Base-by-base conservation (phyloP, 1,284 basidiomycete genomes). In the Cerrena zonata region DNA sequence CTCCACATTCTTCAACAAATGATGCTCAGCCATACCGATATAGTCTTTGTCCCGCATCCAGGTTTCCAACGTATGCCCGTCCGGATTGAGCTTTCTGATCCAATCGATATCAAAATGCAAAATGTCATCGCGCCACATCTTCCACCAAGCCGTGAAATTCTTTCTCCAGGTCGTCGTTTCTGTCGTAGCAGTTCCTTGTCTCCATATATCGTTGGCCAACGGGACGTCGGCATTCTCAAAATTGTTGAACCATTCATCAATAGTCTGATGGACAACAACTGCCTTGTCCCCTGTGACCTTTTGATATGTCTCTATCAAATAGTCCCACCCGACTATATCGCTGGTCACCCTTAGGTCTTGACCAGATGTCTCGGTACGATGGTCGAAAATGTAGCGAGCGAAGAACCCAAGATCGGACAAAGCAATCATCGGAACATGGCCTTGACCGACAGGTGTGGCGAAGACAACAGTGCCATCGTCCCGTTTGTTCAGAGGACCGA, bases 341-440 rank as follows among this genome's bases (percentile, higher is more conserved):
- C 68, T 72, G 2, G 70, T 70, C 49, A 75, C 58, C 49, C 69
- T 61, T 34, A 75, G 63, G 21, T 74, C 68, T 48, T 66, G 62
- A 0, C 66, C 69, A 10, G 72, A 74, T 4, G 66, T 69, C 40
- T 63, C 58, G 3, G 48, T 57, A n/a, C 70, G 71, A 53, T 75
- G 61, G 57, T 74, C 71, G 52, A 76, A 71, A 1, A 69, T 69
- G 57, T 72, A 75, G 34, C 73, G 67, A 15, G 68, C 70, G 66
- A 71, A 77, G 65, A 67, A 75, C 26, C 69, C 75, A 24, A 77
- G 56, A 53, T 76, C 75, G n/a, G 59, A n/a, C 13, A 53, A 45
- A 15, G 52, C 49, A 42, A 61, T 61, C 52, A 63, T 51, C 7
- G 61, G 58, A 23, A 58, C 52, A 25, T 51, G 48, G 5, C 56